A percentile compares a stretch with the other conserved stretches of the same genome.
Conservation (phyloP, 2,329 filamentous ascomycete genomes). For the Sordariomycetes sp. region DNA sequence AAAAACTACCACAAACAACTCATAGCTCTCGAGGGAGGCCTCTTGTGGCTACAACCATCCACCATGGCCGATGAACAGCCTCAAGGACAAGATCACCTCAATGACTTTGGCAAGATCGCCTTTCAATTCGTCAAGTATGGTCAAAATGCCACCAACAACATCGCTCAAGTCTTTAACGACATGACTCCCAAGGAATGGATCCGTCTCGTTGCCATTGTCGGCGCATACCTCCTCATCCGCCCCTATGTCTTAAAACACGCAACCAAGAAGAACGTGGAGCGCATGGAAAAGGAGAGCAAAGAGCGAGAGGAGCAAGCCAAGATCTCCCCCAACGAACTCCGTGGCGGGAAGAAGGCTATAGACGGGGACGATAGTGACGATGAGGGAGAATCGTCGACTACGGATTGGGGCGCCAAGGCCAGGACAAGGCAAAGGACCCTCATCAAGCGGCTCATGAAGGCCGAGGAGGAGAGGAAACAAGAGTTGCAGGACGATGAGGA, state of each 20-base stretch:
- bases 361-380: constrained; percentile 44
- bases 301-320: constrained; percentile 47
- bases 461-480: constrained; percentile 48
- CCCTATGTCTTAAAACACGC: constrained; percentile 65
- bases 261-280: constrained; percentile 52
- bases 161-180: constrained; percentile 35
- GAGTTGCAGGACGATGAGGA: constrained; percentile 63
- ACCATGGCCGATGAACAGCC: too few species aligned
- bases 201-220: constrained; percentile 61
- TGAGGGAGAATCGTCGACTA: constrained; percentile 33
- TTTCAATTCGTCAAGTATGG: constrained; percentile 24
- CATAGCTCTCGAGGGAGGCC: too few species aligned
- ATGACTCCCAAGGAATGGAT: constrained; percentile 50
- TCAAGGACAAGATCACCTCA: constrained; percentile 18
- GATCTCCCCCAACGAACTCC: constrained; percentile 56
- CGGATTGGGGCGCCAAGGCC: constrained; percentile 61
- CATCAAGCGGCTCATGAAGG: constrained; percentile 55
- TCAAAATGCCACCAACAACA: constrained; percentile 34
- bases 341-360: constrained; percentile 33
- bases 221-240: constrained; percentile 64
- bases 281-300: constrained; percentile 50
- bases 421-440: constrained; percentile 59
- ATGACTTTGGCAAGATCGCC: constrained; percentile 20
- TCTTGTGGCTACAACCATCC: too few species aligned
- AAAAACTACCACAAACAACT: too few species aligned